Evolutionary conservation across 176 grass and related monocot species (phyloP).

Genomic region (Cymbopogon citratus): DNA sequence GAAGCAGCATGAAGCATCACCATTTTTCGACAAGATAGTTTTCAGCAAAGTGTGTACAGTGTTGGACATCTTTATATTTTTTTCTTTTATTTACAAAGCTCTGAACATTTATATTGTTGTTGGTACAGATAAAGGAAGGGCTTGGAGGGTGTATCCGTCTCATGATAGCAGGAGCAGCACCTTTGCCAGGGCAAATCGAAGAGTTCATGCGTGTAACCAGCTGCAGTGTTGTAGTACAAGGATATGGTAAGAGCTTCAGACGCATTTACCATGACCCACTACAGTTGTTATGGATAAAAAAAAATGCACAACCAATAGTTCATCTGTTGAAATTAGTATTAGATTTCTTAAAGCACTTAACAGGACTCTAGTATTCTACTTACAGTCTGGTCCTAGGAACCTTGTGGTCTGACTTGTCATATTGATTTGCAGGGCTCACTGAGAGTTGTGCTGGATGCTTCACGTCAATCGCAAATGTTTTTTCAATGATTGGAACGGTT

Average conservation of each 20-base stretch:
- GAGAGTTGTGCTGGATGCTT: constrained; percentile 89
- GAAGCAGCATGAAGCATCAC: constrained; percentile 90
- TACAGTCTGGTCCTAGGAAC: not conserved
- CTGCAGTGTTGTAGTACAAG: constrained; percentile 74
- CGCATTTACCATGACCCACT: not conserved
- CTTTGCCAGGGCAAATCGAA: constrained; percentile 76
- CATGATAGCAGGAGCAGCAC: constrained; percentile 83
- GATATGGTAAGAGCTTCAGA: constrained; percentile 64
- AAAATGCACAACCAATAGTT: not conserved
- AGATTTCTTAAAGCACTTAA: not conserved
- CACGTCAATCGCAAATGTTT: constrained; percentile 73
- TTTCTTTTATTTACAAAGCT: not conserved
- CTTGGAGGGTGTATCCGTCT: constrained; percentile 71
- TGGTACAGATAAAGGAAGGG: constrained; percentile 67
- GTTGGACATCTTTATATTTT: not conserved
- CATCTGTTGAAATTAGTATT: not conserved
- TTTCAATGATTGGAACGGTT: constrained; percentile 82
- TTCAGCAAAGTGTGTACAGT: constrained; percentile 61
- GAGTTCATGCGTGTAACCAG: constrained; percentile 84
- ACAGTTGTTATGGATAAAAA: not conserved
- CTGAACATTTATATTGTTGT: not conserved
- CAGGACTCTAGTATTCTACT: not conserved
- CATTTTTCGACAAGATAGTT: constrained; percentile 84
- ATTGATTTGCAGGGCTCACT: constrained; percentile 66
- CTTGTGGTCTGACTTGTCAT: not conserved